Conservation (phyloP, 441 rosid species). For the Brassica balearica region DNA sequence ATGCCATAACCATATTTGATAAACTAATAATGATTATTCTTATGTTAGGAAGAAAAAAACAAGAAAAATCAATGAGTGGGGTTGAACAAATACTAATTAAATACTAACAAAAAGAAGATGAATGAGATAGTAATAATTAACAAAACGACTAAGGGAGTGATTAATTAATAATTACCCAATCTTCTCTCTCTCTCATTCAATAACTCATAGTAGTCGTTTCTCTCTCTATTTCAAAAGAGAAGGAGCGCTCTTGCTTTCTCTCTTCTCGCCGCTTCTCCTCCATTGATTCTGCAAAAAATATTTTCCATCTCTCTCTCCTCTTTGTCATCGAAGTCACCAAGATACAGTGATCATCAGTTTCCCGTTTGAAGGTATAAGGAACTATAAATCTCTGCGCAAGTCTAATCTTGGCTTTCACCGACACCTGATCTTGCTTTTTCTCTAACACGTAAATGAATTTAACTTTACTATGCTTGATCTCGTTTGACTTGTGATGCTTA, state of each 20-base stretch:
- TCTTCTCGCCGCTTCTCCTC: neutral
- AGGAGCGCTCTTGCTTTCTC: slow-evolving; percentile 28
- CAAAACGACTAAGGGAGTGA: neutral
- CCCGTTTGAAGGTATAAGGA: slow-evolving; percentile 10
- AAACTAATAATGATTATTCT: neutral
- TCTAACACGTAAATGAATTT: too few relatives aligned
- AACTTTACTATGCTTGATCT: too few relatives aligned
- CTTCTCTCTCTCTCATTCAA: neutral
- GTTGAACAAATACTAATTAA: neutral
- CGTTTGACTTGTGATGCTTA: too few relatives aligned
- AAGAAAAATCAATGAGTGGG: slow-evolving; percentile 17
- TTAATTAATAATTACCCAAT: slow-evolving; percentile 28
- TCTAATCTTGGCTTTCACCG: slow-evolving; percentile 36
- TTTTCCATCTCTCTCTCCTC: slow-evolving; percentile 6
- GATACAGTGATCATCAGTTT: neutral
- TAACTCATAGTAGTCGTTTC: slow-evolving; percentile 7
- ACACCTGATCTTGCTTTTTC: slow-evolving; percentile 23
- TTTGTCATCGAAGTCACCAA: neutral
- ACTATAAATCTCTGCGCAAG: neutral
- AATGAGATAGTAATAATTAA: neutral
- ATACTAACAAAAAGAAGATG: neutral
- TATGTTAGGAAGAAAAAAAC: neutral
- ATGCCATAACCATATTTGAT: neutral
- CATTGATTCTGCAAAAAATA: neutral
- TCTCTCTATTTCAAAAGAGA: slow-evolving; percentile 31